Base-by-base conservation (phyloP, 1,284 basidiomycete genomes). In the Trichosporon sp. region DNA sequence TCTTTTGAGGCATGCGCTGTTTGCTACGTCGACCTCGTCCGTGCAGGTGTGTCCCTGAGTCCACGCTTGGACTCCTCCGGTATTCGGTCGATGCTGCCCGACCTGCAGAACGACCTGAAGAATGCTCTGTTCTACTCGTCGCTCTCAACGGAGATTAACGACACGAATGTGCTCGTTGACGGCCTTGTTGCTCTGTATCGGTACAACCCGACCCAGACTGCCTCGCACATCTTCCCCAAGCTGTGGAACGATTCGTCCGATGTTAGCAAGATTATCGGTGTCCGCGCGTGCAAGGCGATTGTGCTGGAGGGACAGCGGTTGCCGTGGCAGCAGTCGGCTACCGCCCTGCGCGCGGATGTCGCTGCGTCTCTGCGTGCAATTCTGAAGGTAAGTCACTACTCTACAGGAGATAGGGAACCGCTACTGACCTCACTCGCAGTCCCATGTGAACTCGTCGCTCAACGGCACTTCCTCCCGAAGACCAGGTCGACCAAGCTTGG, bases 1-100 rank as follows among this genome's bases (percentile, higher is more conserved):
- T 70, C 72, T 1, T 75, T 73, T 36, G 76, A 79, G 59, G 71
- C 75, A 0, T 74, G 71, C 49, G 72, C 67, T 13, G 84, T 89
- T 1, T 93, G 91, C 76, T 86, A 86, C 59, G 84, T 93, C 29
- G 93, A 96, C 73, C 81, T 93, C 33, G 90, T 91, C 76, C 86
- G 88, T 64, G 91, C 89, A 1, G 92, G 91, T 2, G 87, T 87
- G 49, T 84, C 86, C 61, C 83, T 91, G 32, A 84, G 84, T 9
- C 84, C 86, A 0, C 66, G 70, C 2, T 83, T 85, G 3, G 86
- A 84, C 5, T 79, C 80, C 11, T 75, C 80, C 10, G 90, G 92
- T 10, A 75, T 94, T 27, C 84, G 87, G 25, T 75, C 75, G 58
- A 81, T 92, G 25, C 89, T 89, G 0, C 82, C 81, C 16, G 91